Evolutionary conservation across 2,329 filamentous ascomycete species (phyloP).

Genomic region (Diplodia sapinea): DNA sequence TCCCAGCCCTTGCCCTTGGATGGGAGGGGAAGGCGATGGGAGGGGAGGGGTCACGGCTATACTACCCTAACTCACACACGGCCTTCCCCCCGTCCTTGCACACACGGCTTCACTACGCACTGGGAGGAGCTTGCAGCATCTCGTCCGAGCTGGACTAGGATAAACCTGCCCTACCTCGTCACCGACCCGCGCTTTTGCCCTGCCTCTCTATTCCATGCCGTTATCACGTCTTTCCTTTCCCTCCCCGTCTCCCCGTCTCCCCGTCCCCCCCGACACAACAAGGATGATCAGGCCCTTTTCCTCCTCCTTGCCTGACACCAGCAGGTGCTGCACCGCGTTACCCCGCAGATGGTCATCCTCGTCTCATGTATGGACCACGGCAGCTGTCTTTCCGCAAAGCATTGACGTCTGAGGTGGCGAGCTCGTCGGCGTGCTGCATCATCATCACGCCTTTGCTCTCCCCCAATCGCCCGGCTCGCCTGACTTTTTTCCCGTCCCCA

Average conservation of each 20-base stretch:
- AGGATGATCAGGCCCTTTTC: conserved; percentile 36
- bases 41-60: conserved; percentile 12
- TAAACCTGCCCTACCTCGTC: conserved; percentile 39
- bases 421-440: conserved; percentile 37
- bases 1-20: conserved; percentile 25
- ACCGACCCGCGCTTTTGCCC: conserved; percentile 30
- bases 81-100: conserved; percentile 3
- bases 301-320: conserved; percentile 37
- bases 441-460: conserved; percentile 36
- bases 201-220: conserved; percentile 38
- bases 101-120: background rate
- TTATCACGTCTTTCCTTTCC: conserved; percentile 38
- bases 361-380: conserved; percentile 36
- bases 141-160: conserved; percentile 39
- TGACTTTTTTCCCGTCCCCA: background rate
- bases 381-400: conserved; percentile 36
- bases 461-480: background rate
- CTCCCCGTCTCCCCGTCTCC: background rate
- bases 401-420: conserved; percentile 44
- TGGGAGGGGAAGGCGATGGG: conserved; percentile 34
- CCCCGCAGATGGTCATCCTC: conserved; percentile 38
- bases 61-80: conserved; percentile 1
- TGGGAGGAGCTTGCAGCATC: conserved; percentile 33
- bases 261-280: conserved; percentile 12
- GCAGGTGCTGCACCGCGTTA: conserved; percentile 42